Base-by-base conservation (phyloP, 2,329 filamentous ascomycete genomes). In the Colletotrichum aenigma region DNA sequence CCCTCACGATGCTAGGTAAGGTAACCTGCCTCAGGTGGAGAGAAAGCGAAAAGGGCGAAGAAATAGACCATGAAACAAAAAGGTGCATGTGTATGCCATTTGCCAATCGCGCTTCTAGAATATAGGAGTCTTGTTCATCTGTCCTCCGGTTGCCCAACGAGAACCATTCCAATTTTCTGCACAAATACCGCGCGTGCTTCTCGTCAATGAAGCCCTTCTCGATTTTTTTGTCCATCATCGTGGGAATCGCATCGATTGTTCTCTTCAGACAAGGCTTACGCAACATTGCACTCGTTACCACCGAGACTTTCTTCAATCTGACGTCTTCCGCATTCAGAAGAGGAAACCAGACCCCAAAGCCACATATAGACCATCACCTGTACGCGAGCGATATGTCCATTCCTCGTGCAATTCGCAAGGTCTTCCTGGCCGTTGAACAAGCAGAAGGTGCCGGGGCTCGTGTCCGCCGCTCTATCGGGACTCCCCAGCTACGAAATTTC, bases 401-500 rank as follows among this genome's bases (percentile, higher is more conserved):
- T 76, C 89, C 94, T 32, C 92, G 97, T 82, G 90, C 93, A 66
- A 96, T 98, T 83, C 92, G 92, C 79, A 94, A 96, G 86, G 92
- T 94, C 79, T 96, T 98, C 85, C 90, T 95, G 60, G 96, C 96
- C 76, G 86, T 94, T 75, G 95, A 98, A 85, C 95, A 98, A 85
- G 88, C 94, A 32, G 96, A 98, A 85, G 96, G 96, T 58, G 95
- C 93, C 0, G 96, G 97, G 72, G 96, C 96, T 7, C 91, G 93
- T 77, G 96, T 98, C 16, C 92, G 96, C 77, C 93, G 96, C 74
- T 96, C 94, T 56, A 94, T 98, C 78, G 96, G 96, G 79, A 98
- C 95, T 1, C 90, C 94, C 7, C 90, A 94, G 78, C 89, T 98
- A 26, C 92, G 93, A 81, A 95, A 98, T 88, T 94, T 98, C 84